Percentiles rank a stretch among this genome's conserved stretches.
Conservation (phyloP, 1,284 basidiomycete species). For the Moniliella sp. region DNA sequence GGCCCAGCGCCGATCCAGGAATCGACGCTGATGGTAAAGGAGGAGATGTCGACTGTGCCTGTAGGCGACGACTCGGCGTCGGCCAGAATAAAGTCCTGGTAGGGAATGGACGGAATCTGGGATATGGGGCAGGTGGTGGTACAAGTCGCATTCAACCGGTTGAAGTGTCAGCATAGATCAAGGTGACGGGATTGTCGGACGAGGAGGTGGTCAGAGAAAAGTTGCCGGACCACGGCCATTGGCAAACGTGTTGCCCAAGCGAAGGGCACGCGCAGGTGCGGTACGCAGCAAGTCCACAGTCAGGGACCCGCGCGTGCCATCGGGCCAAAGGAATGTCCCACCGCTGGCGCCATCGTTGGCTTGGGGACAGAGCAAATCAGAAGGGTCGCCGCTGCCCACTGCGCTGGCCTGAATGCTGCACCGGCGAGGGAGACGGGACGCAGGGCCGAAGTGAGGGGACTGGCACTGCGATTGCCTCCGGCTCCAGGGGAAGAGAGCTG, state of each 20-base stretch:
- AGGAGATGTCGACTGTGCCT: too few species aligned
- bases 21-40: constrained; percentile 61
- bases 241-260: constrained; percentile 72
- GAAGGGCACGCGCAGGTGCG: constrained; percentile 53
- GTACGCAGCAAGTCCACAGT: constrained; percentile 54
- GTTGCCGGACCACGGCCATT: constrained; percentile 55
- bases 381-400: constrained; percentile 48
- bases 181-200: constrained; percentile 56
- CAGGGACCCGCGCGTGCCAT: constrained; percentile 49
- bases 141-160: constrained; percentile 47
- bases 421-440: constrained; percentile 36
- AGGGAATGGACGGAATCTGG: constrained; percentile 44
- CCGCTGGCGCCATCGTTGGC: constrained; percentile 54
- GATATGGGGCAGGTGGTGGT: constrained; percentile 31
- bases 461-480: too few species aligned
- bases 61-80: too few species aligned
- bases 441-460: constrained; percentile 11
- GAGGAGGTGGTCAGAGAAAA: constrained; percentile 60
- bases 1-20: constrained; percentile 53
- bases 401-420: constrained; percentile 51
- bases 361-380: constrained; percentile 60
- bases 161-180: constrained; percentile 55
- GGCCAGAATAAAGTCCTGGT: constrained; percentile 68
- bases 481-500: too few species aligned
- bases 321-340: constrained; percentile 61